phyloP scores from a whole-genome alignment of 1,284 basidiomycete species.

The Trichosporon asahii region DNA sequence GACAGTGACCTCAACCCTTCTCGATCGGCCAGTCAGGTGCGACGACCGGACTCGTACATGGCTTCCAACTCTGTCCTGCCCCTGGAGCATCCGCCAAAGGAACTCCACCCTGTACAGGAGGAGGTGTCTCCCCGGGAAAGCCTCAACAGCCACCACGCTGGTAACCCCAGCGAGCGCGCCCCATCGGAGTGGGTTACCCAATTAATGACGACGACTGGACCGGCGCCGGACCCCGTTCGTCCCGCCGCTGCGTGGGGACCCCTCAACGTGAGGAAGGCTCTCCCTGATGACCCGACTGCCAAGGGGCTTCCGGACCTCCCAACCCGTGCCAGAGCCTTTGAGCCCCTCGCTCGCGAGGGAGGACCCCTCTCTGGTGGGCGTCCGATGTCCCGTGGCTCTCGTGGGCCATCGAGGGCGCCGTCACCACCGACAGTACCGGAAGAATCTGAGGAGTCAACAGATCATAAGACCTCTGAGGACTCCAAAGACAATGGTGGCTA shows the following conservation, averaged over 20 bases:
- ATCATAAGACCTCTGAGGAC: background rate
- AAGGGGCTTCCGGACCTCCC: background rate
- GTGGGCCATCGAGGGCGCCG: background rate
- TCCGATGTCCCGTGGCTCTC: background rate
- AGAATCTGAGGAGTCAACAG: background rate
- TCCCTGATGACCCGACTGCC: background rate
- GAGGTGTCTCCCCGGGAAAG: background rate
- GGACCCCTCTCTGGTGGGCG: background rate
- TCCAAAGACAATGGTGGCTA: background rate
- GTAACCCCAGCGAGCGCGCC: constrained; percentile 1
- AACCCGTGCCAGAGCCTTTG: background rate
- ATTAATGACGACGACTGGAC: constrained; percentile 4
- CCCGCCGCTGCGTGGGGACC: constrained; percentile 5
- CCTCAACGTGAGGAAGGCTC: background rate
- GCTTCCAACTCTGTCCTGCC: background rate
- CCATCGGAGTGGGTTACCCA: constrained; percentile 1
- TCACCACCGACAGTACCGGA: background rate
- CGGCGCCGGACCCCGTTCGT: background rate
- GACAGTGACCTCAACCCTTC: constrained; percentile 2
- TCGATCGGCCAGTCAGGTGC: constrained; percentile 1
- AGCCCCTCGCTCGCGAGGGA: background rate
- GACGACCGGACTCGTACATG: constrained; percentile 3
- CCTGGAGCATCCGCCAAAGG: background rate
- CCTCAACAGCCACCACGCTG: background rate
- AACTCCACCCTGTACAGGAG: background rate